A percentile compares a stretch with the other conserved stretches of the same genome.
phyloP scores from a whole-genome alignment of 139 green algal species.

The Pleodorina starrii region DNA sequence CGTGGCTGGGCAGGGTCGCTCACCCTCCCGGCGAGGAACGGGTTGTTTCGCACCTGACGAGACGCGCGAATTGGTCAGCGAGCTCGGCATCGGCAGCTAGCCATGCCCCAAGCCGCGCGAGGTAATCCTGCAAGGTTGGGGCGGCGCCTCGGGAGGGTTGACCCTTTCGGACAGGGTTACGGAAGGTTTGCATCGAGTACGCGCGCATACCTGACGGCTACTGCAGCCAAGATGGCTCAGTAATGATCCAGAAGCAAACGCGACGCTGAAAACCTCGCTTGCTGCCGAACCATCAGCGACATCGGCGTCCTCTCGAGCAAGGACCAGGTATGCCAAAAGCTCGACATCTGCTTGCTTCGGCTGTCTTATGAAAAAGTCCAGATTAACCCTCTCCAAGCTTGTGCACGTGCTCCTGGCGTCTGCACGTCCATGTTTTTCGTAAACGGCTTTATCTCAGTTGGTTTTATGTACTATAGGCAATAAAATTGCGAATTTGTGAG shows the following conservation, averaged over 20 bases:
- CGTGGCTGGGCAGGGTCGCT: no score
- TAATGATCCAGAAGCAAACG: background rate
- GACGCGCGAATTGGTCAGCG: background rate
- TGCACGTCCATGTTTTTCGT: background rate
- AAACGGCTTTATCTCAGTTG: background rate
- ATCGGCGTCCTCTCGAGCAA: background rate
- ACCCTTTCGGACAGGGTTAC: background rate
- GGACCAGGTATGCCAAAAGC: slow-evolving; percentile 1
- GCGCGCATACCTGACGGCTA: background rate
- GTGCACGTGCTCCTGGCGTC: background rate
- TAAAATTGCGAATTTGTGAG: no score
- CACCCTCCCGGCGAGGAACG: no score
- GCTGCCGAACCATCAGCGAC: background rate
- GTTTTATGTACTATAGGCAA: no score
- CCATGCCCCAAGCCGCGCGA: background rate
- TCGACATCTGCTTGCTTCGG: slow-evolving; percentile 7
- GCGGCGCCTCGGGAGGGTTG: background rate
- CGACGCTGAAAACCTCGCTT: slow-evolving; percentile 15
- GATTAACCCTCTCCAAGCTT: background rate
- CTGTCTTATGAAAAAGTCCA: slow-evolving; percentile 14
- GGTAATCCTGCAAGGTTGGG: slow-evolving; percentile 8
- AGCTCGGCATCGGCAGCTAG: slow-evolving; percentile 7
- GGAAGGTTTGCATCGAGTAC: background rate
- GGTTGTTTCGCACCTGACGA: slow-evolving; percentile 13
- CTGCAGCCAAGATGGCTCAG: background rate